phyloP scores from a whole-genome alignment of 2,329 filamentous ascomycete genomes.

The Aspergillus sclerotialis region DNA sequence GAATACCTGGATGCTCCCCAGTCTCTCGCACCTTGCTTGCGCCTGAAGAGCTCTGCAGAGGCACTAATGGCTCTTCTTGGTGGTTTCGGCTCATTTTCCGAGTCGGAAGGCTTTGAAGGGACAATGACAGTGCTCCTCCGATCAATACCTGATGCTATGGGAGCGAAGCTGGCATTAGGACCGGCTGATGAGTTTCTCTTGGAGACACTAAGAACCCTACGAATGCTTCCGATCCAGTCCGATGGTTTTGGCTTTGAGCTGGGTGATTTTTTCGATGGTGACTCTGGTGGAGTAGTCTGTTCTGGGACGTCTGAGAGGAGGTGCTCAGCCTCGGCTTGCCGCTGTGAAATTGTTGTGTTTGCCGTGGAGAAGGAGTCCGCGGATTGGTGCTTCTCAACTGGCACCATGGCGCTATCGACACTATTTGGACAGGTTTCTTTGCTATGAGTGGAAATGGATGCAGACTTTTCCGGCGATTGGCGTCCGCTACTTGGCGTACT shows the following conservation, averaged over 20 bases:
- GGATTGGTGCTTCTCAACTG: slow-evolving; percentile 33
- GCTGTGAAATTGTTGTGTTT: slow-evolving; percentile 41
- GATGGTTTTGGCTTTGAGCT: slow-evolving; percentile 44
- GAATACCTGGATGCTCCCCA: slow-evolving; percentile 39
- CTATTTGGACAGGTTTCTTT: slow-evolving; percentile 16
- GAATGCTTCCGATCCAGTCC: slow-evolving; percentile 63
- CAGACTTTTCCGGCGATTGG: slow-evolving; percentile 18
- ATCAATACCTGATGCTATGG: slow-evolving; percentile 22
- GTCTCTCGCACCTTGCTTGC: slow-evolving; percentile 46
- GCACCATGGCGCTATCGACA: slow-evolving; percentile 17
- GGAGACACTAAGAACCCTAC: slow-evolving; percentile 52
- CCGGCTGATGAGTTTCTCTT: slow-evolving; percentile 19
- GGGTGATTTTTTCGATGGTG: slow-evolving; percentile 18
- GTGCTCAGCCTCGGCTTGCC: slow-evolving; percentile 47
- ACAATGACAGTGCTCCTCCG: slow-evolving; percentile 16
- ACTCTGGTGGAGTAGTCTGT: slow-evolving; percentile 17
- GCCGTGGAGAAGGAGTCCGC: slow-evolving; percentile 47
- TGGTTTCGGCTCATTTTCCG: slow-evolving; percentile 9
- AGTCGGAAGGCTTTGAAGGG: slow-evolving; percentile 4
- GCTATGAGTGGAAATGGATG: slow-evolving; percentile 12
- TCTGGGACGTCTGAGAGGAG: slow-evolving; percentile 41
- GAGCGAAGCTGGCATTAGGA: slow-evolving; percentile 10
- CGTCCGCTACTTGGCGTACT: slow-evolving; percentile 17
- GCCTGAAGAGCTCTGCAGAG: slow-evolving; percentile 41
- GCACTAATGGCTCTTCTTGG: slow-evolving; percentile 44